Percentiles rank a stretch among this genome's conserved stretches.
Conservation (phyloP, 176 grass and related monocot genomes). For the Aegilops bicornis region DNA sequence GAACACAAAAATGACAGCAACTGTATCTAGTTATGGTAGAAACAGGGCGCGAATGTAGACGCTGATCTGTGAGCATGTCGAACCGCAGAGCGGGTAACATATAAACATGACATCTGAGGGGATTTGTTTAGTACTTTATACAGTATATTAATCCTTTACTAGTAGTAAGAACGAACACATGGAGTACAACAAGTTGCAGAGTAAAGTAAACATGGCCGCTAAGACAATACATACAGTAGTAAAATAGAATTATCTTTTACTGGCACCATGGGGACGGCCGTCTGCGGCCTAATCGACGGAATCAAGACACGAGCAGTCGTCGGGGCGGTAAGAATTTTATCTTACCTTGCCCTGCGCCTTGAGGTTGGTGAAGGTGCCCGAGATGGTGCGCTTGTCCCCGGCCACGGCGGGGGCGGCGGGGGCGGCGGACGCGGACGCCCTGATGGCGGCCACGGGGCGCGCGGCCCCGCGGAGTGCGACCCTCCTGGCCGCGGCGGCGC, state of each 20-base stretch:
- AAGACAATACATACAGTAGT: too few species aligned
- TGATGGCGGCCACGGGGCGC: constrained; percentile 15
- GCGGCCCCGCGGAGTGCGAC: background rate
- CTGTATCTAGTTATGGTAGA: background rate
- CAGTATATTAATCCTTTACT: too few species aligned
- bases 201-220: background rate
- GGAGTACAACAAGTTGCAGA: background rate
- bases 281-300: background rate
- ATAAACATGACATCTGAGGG: background rate
- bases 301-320: background rate
- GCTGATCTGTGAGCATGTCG: background rate
- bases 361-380: constrained; percentile 75
- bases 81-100: background rate
- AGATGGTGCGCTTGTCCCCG: constrained; percentile 47
- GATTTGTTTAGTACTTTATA: background rate
- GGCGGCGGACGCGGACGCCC: constrained; percentile 16
- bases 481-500: background rate
- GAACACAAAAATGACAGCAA: background rate
- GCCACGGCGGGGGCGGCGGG: background rate
- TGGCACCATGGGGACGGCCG: background rate
- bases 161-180: background rate
- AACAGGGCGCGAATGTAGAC: background rate
- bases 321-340: background rate
- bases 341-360: constrained; percentile 66
- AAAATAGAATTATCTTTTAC: background rate